Evolutionary conservation across 169 alveolate species (phyloP).

Genomic region (Eimeria zaria): DNA sequence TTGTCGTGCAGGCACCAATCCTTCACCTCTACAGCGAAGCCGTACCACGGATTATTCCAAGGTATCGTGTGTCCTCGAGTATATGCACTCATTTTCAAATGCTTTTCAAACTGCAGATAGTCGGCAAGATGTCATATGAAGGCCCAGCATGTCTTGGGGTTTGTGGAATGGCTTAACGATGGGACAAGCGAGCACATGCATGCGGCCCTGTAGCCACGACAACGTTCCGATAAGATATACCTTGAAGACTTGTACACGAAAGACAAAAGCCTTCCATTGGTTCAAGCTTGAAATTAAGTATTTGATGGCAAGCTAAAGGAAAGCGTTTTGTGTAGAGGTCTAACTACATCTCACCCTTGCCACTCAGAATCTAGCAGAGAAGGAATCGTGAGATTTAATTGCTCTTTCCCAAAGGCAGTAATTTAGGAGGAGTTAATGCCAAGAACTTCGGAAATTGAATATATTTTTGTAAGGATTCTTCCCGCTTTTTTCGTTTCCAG

Average conservation of each 20-base stretch:
- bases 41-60: background rate
- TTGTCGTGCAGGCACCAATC: background rate
- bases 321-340: background rate
- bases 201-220: background rate
- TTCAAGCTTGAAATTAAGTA: background rate
- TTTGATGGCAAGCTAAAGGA: background rate
- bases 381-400: background rate
- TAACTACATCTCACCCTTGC: background rate
- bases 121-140: background rate
- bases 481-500: background rate
- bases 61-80: background rate
- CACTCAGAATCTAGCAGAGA: background rate
- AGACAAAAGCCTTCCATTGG: background rate
- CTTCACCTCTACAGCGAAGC: background rate
- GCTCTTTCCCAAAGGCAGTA: background rate
- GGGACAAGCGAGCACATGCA: conserved; percentile 12
- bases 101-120: background rate
- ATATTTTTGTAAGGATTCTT: background rate
- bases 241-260: background rate
- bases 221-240: background rate
- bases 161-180: background rate
- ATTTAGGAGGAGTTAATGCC: background rate
- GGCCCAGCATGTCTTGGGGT: background rate
- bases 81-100: background rate
- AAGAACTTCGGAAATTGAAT: background rate